Percentiles rank a stretch among this genome's conserved stretches.
These are phyloP conservation scores for Solanum tarijense DNA, from an alignment of 257 asterid species.

Conservation along the genomic window DNA sequence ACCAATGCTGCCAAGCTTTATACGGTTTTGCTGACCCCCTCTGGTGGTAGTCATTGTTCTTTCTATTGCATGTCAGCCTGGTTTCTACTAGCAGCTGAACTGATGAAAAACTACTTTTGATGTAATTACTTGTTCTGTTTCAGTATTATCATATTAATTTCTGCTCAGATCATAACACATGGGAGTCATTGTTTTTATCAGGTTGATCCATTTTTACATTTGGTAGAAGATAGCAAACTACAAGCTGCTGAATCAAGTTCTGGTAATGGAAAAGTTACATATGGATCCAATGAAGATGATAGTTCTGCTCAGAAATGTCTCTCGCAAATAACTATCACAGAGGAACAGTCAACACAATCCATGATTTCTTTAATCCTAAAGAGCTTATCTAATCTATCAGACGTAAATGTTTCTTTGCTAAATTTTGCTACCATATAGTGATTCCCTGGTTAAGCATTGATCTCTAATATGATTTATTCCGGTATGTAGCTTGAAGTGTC, in stretches of 20 bases:
- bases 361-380: slow-evolving; percentile 52
- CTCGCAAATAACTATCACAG: slow-evolving; percentile 44
- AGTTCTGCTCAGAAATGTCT: slow-evolving; percentile 52
- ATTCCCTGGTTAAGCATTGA: not conserved
- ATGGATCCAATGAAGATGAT: slow-evolving; percentile 87
- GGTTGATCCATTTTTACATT: slow-evolving; percentile 83
- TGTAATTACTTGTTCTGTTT: not conserved
- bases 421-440: not conserved
- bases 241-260: slow-evolving; percentile 42
- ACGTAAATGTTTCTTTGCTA: slow-evolving; percentile 25
- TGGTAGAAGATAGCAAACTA: slow-evolving; percentile 77
- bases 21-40: not conserved
- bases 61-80: not conserved
- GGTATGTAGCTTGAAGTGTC: slow-evolving; percentile 44
- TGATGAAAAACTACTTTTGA: not conserved
- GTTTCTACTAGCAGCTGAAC: not conserved
- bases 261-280: slow-evolving; percentile 19
- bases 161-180: not conserved
- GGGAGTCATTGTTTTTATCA: slow-evolving; percentile 11
- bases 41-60: not conserved
- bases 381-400: slow-evolving; percentile 40
- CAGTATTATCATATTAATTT: not conserved
- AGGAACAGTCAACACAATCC: slow-evolving; percentile 54
- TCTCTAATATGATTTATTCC: slow-evolving; percentile 1
- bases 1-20: not conserved